Conservation (phyloP, 306 rosid species). For the Casuarina glauca region DNA sequence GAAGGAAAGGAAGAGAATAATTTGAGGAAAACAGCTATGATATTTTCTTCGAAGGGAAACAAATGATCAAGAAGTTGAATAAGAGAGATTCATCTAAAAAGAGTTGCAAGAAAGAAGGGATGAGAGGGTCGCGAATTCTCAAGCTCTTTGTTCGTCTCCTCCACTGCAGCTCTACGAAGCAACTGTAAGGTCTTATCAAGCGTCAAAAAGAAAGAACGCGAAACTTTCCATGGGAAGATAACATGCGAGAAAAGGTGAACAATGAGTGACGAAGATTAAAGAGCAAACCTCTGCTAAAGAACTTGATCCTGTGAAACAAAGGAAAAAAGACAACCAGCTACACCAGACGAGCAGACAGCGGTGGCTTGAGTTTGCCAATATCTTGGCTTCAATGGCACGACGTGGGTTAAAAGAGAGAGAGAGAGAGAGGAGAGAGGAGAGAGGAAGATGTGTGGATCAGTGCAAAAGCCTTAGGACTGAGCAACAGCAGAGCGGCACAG, state of each 20-base stretch:
- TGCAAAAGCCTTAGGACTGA: conserved; percentile 44
- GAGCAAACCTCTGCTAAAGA: not conserved
- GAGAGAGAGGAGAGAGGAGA: conserved; percentile 32
- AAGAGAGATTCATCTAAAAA: conserved; percentile 12
- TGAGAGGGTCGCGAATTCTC: not conserved
- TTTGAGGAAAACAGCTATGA: not conserved
- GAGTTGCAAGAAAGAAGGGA: not conserved
- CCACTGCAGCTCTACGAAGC: not conserved
- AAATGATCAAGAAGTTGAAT: not conserved
- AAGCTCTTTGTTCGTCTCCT: not conserved
- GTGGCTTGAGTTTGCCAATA: conserved; percentile 35
- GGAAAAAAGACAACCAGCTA: conserved; percentile 44
- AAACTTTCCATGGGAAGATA: not conserved
- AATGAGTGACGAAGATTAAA: conserved; percentile 23
- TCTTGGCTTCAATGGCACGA: conserved; percentile 95
- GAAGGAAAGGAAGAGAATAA: not conserved
- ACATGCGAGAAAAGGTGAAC: no score
- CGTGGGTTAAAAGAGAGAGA: conserved; percentile 46
- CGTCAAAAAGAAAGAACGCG: not conserved
- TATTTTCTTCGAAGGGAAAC: not conserved
- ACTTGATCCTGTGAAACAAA: conserved; percentile 30
- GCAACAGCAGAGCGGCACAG: conserved; percentile 77
- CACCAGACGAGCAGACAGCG: conserved; percentile 39
- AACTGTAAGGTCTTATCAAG: not conserved
- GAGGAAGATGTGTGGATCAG: conserved; percentile 51